phyloP scores from a whole-genome alignment of 164 flowering plant genomes.

The Umbellularia californica region DNA sequence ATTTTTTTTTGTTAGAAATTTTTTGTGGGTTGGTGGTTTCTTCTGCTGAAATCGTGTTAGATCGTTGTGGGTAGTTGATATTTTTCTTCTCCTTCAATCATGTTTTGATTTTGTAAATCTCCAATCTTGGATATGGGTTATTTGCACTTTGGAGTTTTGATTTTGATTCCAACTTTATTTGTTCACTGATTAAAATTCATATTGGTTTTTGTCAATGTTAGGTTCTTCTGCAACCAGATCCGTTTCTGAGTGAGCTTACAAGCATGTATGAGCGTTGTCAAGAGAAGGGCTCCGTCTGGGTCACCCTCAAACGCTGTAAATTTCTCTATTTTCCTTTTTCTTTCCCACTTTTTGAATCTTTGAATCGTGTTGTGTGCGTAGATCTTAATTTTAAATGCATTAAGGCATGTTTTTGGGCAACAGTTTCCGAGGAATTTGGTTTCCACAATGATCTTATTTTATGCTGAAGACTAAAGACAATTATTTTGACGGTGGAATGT shows the following conservation, averaged over 20 bases:
- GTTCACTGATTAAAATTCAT: background rate
- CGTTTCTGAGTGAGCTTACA: slow-evolving; percentile 79
- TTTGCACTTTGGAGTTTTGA: background rate
- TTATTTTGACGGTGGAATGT: too few relatives aligned
- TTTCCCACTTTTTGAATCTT: background rate
- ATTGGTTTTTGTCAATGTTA: slow-evolving; percentile 5
- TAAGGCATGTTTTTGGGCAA: too few relatives aligned
- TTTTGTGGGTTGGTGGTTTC: background rate
- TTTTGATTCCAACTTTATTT: background rate
- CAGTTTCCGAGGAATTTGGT: too few relatives aligned
- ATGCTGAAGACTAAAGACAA: too few relatives aligned
- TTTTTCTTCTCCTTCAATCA: background rate
- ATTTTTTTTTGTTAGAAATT: too few relatives aligned
- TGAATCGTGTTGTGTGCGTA: background rate
- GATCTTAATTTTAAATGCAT: too few relatives aligned
- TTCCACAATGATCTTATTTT: background rate
- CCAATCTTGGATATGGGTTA: background rate
- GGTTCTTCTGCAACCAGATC: slow-evolving; percentile 73
- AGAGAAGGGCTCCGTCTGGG: slow-evolving; percentile 83
- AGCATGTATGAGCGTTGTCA: slow-evolving; percentile 71
- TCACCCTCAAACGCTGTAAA: slow-evolving; percentile 73
- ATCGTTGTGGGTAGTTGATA: background rate
- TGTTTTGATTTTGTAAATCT: background rate
- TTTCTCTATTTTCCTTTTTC: background rate
- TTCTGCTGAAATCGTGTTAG: background rate